Percentiles rank a stretch among this genome's conserved stretches.
These are phyloP conservation scores for Triadica sebifera DNA, from an alignment of 345 rosid genomes.

Conservation along the genomic window DNA sequence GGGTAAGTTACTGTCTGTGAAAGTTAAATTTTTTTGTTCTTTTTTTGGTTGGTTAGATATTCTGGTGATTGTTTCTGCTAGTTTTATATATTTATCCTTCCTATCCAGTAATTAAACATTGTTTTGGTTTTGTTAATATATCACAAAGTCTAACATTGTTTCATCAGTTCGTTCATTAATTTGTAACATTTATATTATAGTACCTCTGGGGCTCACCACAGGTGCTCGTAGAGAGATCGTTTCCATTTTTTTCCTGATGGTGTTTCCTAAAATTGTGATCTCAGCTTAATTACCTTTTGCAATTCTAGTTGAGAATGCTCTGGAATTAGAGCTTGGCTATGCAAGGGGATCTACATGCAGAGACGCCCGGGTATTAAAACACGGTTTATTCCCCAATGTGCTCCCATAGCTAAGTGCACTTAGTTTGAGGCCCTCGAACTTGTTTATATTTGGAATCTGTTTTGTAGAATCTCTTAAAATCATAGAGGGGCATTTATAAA, in stretches of 20 bases:
- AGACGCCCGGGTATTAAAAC: background rate
- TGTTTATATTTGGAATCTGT: background rate
- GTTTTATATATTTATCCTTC: background rate
- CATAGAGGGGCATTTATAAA: background rate
- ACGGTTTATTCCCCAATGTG: background rate
- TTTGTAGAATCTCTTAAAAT: background rate
- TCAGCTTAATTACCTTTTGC: background rate
- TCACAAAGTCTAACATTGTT: background rate
- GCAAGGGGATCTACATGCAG: background rate
- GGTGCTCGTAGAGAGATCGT: background rate
- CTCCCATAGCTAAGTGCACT: too few relatives aligned
- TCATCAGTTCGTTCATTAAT: background rate
- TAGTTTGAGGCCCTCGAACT: background rate
- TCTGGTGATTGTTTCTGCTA: conserved; percentile 9
- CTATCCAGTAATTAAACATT: background rate
- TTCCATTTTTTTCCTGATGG: background rate
- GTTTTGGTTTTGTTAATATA: background rate
- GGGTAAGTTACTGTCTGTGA: conserved; percentile 48
- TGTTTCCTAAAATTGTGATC: background rate
- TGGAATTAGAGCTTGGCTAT: background rate
- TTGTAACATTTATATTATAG: too few relatives aligned
- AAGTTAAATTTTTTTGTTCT: background rate
- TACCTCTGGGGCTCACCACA: background rate
- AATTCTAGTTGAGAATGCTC: background rate
- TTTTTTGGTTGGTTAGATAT: background rate